These are phyloP conservation scores for Venustampulla echinocandica DNA, from an alignment of 495 filamentous ascomycete species.

Conservation along the genomic window DNA sequence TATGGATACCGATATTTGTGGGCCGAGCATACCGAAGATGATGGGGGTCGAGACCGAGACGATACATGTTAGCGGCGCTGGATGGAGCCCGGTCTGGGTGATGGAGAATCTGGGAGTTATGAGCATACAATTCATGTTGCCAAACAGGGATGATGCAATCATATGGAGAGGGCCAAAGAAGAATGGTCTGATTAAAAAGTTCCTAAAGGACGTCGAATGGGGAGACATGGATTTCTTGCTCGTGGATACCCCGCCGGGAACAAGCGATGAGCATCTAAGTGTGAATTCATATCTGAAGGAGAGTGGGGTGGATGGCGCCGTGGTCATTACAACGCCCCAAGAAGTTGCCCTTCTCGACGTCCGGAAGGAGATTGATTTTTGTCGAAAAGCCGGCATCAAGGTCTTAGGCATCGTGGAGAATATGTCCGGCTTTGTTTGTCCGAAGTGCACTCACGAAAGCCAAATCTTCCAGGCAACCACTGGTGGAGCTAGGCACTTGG, in stretches of 20 bases:
- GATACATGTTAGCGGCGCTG: constrained; percentile 70
- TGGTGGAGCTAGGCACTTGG: constrained; percentile 71
- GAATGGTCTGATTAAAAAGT: constrained; percentile 96
- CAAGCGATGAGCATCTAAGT: constrained; percentile 86
- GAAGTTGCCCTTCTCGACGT: constrained; percentile 91
- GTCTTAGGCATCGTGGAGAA: constrained; percentile 92
- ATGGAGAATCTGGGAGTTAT: constrained; percentile 86
- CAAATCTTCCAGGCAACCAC: constrained; percentile 91
- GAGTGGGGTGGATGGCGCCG: constrained; percentile 82
- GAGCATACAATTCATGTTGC: constrained; percentile 97
- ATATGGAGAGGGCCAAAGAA: constrained; percentile 98
- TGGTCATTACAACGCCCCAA: constrained; percentile 90
- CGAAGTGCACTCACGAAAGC: constrained; percentile 68
- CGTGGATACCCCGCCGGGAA: constrained; percentile 92
- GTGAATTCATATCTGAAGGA: constrained; percentile 85
- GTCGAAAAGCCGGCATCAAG: constrained; percentile 82
- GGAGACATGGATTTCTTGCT: constrained; percentile 87
- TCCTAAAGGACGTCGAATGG: constrained; percentile 96
- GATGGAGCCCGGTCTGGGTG: constrained; percentile 93
- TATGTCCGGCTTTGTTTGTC: constrained; percentile 94
- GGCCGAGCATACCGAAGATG: constrained; percentile 94
- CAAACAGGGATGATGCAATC: constrained; percentile 81
- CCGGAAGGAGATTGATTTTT: constrained; percentile 94
- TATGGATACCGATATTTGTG: constrained; percentile 96
- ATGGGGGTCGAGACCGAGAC: constrained; percentile 90